Conservation (phyloP, 148 eudicot species). For the Pouteria glomerata region DNA sequence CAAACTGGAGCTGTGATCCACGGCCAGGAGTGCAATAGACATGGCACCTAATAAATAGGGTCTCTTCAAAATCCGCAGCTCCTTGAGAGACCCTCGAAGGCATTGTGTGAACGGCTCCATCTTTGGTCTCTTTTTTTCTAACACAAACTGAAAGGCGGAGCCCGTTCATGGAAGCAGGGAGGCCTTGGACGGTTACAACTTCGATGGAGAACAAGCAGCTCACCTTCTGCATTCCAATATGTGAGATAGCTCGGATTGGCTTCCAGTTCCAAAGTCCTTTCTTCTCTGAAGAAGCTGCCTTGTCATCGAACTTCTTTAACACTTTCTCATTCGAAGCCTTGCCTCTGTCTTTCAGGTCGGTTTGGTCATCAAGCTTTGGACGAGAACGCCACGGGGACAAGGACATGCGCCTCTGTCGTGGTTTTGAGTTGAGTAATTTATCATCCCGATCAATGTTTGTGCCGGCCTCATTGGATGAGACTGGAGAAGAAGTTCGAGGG, state of each 20-base stretch:
- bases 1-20: conserved; percentile 45
- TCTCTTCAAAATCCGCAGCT: conserved; percentile 95
- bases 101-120: conserved; percentile 91
- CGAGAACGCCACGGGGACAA: conserved; percentile 84
- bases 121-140: conserved; percentile 80
- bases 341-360: conserved; percentile 14
- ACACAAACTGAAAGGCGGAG: conserved; percentile 79
- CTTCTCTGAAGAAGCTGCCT: conserved; percentile 35
- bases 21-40: conserved; percentile 57
- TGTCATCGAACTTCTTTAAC: conserved; percentile 25
- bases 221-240: conserved; percentile 82
- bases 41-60: conserved; percentile 70
- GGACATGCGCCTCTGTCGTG: conserved; percentile 72
- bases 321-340: conserved; percentile 18
- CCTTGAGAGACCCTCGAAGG: conserved; percentile 89
- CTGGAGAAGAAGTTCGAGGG: conserved; percentile 54
- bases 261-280: conserved; percentile 96
- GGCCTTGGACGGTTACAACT: conserved; percentile 74
- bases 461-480: conserved; percentile 37
- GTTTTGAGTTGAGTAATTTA: conserved; percentile 37
- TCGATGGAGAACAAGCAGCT: conserved; percentile 90
- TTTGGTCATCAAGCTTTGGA: conserved; percentile 37
- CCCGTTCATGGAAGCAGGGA: conserved; percentile 87
- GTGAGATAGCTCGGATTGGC: conserved; percentile 81
- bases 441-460: conserved; percentile 12